Percentiles rank a stretch among this genome's conserved stretches.
Conservation (phyloP, 306 rosid genomes). For the Notholithocarpus densiflorus region DNA sequence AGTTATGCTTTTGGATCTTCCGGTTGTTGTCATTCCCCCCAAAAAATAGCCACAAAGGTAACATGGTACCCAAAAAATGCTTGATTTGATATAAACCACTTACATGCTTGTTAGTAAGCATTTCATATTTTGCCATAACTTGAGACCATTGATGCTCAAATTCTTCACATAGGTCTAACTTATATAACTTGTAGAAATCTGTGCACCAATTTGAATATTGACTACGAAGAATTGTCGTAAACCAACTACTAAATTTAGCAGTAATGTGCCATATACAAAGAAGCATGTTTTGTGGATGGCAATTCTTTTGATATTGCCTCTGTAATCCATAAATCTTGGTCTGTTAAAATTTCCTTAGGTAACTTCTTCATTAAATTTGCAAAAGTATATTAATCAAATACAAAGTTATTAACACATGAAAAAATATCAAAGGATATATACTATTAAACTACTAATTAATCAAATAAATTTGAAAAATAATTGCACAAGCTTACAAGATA, state of each 20-base stretch:
- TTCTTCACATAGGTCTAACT: neutral
- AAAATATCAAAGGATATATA: too few relatives aligned
- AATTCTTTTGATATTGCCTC: neutral
- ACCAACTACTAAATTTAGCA: neutral
- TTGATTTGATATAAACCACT: neutral
- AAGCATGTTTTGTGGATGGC: neutral
- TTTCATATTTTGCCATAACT: neutral
- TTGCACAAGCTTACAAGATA: neutral
- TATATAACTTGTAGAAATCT: too few relatives aligned
- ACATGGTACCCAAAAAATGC: neutral
- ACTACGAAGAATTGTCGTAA: neutral
- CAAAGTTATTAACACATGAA: too few relatives aligned
- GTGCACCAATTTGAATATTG: too few relatives aligned
- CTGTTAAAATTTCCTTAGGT: neutral
- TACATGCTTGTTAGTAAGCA: neutral
- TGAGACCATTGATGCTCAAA: neutral
- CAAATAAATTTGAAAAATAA: neutral
- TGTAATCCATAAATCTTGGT: neutral
- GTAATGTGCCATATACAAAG: neutral
- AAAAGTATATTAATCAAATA: too few relatives aligned
- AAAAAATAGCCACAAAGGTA: conserved; percentile 11
- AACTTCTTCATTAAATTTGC: neutral
- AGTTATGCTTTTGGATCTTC: conserved; percentile 8
- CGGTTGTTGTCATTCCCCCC: neutral
- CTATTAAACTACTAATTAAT: too few relatives aligned